Conservation (phyloP, 1,284 basidiomycete species). For the Papiliotrema nemorosa region DNA sequence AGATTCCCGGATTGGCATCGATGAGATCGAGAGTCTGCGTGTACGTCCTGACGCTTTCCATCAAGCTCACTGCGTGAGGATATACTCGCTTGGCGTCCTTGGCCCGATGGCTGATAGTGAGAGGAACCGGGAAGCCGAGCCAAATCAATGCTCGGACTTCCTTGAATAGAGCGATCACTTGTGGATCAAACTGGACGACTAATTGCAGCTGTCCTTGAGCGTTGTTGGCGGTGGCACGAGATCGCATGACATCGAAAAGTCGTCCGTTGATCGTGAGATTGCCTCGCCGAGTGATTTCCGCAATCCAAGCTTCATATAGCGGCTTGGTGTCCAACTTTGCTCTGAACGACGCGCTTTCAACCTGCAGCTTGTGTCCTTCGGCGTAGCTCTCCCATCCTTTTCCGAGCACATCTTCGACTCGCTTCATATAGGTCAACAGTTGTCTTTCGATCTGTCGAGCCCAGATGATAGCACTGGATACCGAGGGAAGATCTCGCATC, state of each 20-base stretch:
- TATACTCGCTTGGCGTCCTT: conserved; percentile 98
- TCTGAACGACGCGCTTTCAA: conserved; percentile 85
- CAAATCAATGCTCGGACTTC: conserved; percentile 93
- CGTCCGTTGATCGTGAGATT: conserved; percentile 83
- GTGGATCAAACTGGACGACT: conserved; percentile 94
- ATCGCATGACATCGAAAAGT: conserved; percentile 89
- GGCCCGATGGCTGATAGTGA: conserved; percentile 91
- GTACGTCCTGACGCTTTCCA: conserved; percentile 97
- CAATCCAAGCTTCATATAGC: conserved; percentile 93
- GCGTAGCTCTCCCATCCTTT: conserved; percentile 98
- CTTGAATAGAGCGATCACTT: conserved; percentile 97
- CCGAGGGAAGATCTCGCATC: conserved; percentile 93
- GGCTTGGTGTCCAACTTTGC: conserved; percentile 92
- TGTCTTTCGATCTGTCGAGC: conserved; percentile 97
- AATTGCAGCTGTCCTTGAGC: conserved; percentile 75
- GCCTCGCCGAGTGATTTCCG: conserved; percentile 81
- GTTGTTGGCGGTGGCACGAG: conserved; percentile 54
- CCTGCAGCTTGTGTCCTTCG: conserved; percentile 95
- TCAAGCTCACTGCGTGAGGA: conserved; percentile 94
- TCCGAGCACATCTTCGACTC: conserved; percentile 97
- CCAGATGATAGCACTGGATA: conserved; percentile 98
- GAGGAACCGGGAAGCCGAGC: conserved; percentile 92
- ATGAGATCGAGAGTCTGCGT: conserved; percentile 89
- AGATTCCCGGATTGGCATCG: conserved; percentile 81
- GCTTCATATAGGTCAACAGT: conserved; percentile 94